These are phyloP conservation scores for Leucosporidium yakuticum DNA, from an alignment of 768 basidiomycete species.

Conservation along the genomic window DNA sequence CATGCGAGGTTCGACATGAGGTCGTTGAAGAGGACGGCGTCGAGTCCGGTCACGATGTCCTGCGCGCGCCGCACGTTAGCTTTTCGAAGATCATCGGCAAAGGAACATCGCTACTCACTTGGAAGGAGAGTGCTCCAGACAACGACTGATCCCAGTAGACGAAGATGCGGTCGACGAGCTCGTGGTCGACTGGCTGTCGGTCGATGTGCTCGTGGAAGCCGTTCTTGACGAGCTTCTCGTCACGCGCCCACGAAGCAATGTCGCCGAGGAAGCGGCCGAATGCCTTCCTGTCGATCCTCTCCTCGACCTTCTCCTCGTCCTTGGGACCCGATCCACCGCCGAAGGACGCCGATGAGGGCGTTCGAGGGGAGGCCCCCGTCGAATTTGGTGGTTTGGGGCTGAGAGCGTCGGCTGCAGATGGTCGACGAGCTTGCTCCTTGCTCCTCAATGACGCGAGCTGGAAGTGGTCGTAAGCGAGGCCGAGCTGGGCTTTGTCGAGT, in stretches of 20 bases:
- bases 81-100: no score
- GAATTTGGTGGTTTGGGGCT: neutral
- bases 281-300: slow-evolving; percentile 73
- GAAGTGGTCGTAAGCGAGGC: slow-evolving; percentile 76
- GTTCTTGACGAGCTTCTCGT: slow-evolving; percentile 82
- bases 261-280: slow-evolving; percentile 87
- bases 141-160: slow-evolving; percentile 85
- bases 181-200: slow-evolving; percentile 87
- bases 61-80: slow-evolving; percentile 40
- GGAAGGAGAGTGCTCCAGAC: slow-evolving; percentile 79
- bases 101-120: slow-evolving; percentile 50
- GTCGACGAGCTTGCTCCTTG: neutral
- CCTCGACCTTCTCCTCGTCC: slow-evolving; percentile 73
- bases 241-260: slow-evolving; percentile 88
- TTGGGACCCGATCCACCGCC: slow-evolving; percentile 31
- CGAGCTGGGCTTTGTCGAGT: slow-evolving; percentile 80
- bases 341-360: neutral
- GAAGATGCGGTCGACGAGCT: slow-evolving; percentile 87
- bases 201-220: slow-evolving; percentile 89
- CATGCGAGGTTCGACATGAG: slow-evolving; percentile 98
- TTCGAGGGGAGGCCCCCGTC: neutral
- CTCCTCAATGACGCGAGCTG: slow-evolving; percentile 31
- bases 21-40: slow-evolving; percentile 90
- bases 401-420: slow-evolving; percentile 6
- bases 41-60: slow-evolving; percentile 83